These are phyloP conservation scores for Plasmodium vinckei DNA, from an alignment of 169 alveolate genomes.

Conservation along the genomic window DNA sequence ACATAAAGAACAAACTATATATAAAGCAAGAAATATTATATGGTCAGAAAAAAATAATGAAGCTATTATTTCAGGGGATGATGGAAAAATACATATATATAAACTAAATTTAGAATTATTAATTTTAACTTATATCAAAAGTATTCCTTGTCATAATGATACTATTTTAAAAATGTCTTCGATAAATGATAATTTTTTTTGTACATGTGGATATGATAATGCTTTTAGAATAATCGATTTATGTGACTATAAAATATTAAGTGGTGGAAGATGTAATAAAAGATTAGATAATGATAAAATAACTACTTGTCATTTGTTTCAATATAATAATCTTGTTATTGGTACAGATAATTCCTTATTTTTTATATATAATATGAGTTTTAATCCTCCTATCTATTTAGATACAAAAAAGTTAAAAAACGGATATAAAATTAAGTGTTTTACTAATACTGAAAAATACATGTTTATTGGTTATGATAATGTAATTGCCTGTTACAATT, in stretches of 20 bases:
- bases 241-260: slow-evolving; percentile 71
- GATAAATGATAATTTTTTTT: slow-evolving; percentile 45
- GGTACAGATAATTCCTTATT: slow-evolving; percentile 42
- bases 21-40: slow-evolving; percentile 63
- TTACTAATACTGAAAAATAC: slow-evolving; percentile 71
- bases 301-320: slow-evolving; percentile 73
- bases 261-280: slow-evolving; percentile 85
- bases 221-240: slow-evolving; percentile 77
- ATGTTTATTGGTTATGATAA: slow-evolving; percentile 62
- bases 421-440: slow-evolving; percentile 49
- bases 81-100: slow-evolving; percentile 71
- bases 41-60: slow-evolving; percentile 36
- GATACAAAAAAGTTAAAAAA: slow-evolving; percentile 48
- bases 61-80: slow-evolving; percentile 71
- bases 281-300: slow-evolving; percentile 83
- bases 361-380: slow-evolving; percentile 52
- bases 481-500: slow-evolving; percentile 69
- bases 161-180: slow-evolving; percentile 78
- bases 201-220: slow-evolving; percentile 86
- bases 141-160: slow-evolving; percentile 78
- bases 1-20: slow-evolving; percentile 60
- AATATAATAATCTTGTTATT: slow-evolving; percentile 40
- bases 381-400: slow-evolving; percentile 62
- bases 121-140: slow-evolving; percentile 75
- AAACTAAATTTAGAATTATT: slow-evolving; percentile 30